Evolutionary conservation across 1,139 yeast species (phyloP), one percentile per base, ranked within the genome.

Genomic region (Trichomonascaceae sp.): DNA sequence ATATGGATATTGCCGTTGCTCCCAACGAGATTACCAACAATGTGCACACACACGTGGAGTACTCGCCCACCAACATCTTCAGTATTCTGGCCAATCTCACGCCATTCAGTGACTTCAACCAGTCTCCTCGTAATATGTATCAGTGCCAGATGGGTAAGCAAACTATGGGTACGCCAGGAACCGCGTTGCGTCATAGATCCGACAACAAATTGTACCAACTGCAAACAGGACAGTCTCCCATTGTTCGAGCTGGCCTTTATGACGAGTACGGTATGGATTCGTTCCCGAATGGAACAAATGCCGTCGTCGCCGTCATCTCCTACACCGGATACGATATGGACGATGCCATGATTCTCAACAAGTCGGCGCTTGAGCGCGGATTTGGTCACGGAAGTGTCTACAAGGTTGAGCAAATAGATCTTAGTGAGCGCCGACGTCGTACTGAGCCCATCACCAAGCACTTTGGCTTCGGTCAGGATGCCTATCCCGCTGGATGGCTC

Each of bases 101-200:
- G 1, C 98, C 98, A 45, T 89, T 84, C 57, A 87, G 97, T 1
- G 98, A 89, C 60, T 92, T 89, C 65, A 89, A 89, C 60, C 99
- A 89, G 66, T 85, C 97, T 25, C 99, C 99, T 51, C 80, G 99
- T 75, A 89, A 89, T 59, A 89, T 92, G 98, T 89, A 89, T 59
- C 99, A 89, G 65, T 89, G 99, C 66, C 98, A 92, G 70, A 89
- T 89, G 99, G 98, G 97, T 73, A 89, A 89, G 64, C 99, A 89
- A 67, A 89, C 99, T 16, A 89, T 89, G 98, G 99, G 99, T 62
- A 89, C 98, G 4, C 98, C 98, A 5, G 97, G 97, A 63, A 94
- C 89, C 38, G 96, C 94, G 0, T 65, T 89, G 38, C 74, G 67
- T 31, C 94, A 87, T 57, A 74, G 99, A 60, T 80, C 95, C 1